Evolutionary conservation across 495 filamentous ascomycete species (phyloP).

Genomic region (Aspergillus avenaceus): DNA sequence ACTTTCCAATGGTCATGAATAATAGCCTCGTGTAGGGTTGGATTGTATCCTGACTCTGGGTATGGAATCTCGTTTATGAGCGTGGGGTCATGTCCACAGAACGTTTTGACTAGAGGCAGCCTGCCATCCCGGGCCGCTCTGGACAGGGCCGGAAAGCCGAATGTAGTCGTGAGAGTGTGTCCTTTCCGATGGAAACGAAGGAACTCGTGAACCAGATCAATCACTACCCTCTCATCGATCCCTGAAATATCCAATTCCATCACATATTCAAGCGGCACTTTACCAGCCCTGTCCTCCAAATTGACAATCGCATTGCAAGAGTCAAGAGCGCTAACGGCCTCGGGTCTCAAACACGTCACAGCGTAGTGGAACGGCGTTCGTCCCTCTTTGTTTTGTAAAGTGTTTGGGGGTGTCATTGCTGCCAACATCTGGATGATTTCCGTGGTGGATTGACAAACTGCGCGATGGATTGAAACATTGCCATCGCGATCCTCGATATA

Average conservation of each 20-base stretch:
- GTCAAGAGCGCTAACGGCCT: neutral
- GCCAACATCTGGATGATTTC: neutral
- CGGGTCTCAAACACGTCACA: neutral
- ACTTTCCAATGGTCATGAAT: neutral
- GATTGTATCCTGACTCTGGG: neutral
- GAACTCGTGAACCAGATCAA: neutral
- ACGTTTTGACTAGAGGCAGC: neutral
- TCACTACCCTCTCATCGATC: neutral
- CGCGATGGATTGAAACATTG: neutral
- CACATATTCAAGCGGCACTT: neutral
- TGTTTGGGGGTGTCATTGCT: neutral
- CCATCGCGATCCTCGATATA: neutral
- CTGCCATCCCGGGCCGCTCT: neutral
- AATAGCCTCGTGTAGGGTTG: conserved; percentile 1
- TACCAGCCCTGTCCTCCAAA: neutral
- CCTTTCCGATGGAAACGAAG: neutral
- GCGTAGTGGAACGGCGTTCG: conserved; percentile 5
- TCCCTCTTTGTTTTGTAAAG: neutral
- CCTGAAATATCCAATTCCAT: neutral
- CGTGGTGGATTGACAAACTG: neutral
- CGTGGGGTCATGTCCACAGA: neutral
- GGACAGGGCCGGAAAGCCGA: neutral
- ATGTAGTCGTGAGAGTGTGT: neutral
- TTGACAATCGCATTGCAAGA: neutral
- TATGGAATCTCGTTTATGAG: neutral